A percentile compares a stretch with the other conserved stretches of the same genome.
These are phyloP conservation scores for Metarhizium rileyi DNA, from an alignment of 2,329 filamentous ascomycete genomes.

Conservation along the genomic window DNA sequence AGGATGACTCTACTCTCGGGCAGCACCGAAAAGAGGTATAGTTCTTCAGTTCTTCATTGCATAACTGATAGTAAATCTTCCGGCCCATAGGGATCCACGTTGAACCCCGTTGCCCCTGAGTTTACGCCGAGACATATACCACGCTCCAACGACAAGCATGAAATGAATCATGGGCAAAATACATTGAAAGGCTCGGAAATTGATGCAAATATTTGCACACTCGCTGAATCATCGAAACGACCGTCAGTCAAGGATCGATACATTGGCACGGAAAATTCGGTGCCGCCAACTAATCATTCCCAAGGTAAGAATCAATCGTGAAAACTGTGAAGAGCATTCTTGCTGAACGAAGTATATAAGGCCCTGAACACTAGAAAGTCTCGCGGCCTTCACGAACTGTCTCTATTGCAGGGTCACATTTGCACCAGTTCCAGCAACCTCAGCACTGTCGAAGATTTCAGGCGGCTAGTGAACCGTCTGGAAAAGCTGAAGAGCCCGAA, in stretches of 20 bases:
- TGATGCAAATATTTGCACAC: neutral
- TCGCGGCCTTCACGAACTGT: neutral
- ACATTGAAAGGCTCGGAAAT: neutral
- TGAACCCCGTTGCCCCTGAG: slow-evolving; percentile 46
- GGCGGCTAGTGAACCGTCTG: neutral
- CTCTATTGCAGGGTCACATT: neutral
- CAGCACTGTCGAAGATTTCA: neutral
- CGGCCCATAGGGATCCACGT: slow-evolving; percentile 36
- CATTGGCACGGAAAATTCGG: neutral
- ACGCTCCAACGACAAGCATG: neutral
- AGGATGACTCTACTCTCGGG: slow-evolving; percentile 23
- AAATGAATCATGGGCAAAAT: neutral
- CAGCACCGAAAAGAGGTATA: slow-evolving; percentile 39
- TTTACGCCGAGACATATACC: slow-evolving; percentile 37
- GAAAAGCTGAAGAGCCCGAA: neutral
- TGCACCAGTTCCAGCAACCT: neutral
- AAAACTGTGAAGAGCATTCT: neutral
- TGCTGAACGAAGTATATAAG: neutral
- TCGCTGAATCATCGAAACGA: neutral
- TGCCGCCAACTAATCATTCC: neutral
- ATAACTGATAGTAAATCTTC: slow-evolving; percentile 29
- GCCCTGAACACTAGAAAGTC: neutral
- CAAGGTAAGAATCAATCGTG: neutral
- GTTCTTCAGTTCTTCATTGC: neutral
- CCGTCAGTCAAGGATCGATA: neutral